A percentile compares a stretch with the other conserved stretches of the same genome.
phyloP scores from a whole-genome alignment of 139 green algal species.

The Nannochloris sp. region DNA sequence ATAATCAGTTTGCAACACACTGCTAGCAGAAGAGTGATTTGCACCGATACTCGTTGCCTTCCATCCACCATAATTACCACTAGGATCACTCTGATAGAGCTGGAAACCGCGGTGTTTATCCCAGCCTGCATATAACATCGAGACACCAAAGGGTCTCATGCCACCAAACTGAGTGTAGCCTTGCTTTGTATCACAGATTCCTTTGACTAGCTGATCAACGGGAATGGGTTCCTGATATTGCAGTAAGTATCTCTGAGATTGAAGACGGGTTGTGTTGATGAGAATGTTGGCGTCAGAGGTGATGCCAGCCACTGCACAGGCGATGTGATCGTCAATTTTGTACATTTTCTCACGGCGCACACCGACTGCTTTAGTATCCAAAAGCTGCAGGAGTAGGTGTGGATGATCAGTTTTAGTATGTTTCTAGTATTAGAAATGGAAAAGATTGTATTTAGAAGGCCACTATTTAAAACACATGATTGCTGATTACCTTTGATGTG shows the following conservation, averaged over 20 bases:
- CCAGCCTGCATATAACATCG: constrained; percentile 95
- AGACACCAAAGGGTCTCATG: constrained; percentile 95
- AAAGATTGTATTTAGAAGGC: neutral
- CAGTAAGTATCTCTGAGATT: constrained; percentile 81
- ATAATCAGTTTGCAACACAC: constrained; percentile 89
- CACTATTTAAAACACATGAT: neutral
- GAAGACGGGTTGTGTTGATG: constrained; percentile 83
- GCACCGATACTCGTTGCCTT: constrained; percentile 92
- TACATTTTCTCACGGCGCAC: constrained; percentile 98
- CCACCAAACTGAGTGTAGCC: constrained; percentile 97
- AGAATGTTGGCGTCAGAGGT: constrained; percentile 99
- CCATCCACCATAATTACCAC: constrained; percentile 96
- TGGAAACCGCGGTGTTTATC: constrained; percentile 93
- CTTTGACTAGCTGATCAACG: constrained; percentile 92
- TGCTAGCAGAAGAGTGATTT: constrained; percentile 80
- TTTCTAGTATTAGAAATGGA: neutral
- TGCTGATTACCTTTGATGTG: constrained; percentile 80
- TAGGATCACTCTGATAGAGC: constrained; percentile 95
- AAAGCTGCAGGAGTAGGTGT: constrained; percentile 49
- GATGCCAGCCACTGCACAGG: constrained; percentile 90
- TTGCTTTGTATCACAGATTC: constrained; percentile 94
- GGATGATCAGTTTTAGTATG: neutral
- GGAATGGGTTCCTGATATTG: constrained; percentile 92
- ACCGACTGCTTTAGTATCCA: constrained; percentile 84
- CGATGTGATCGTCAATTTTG: constrained; percentile 94